phyloP scores from a whole-genome alignment of 805 yeast genomes.

The Cyberlindnera galapagoensis region DNA sequence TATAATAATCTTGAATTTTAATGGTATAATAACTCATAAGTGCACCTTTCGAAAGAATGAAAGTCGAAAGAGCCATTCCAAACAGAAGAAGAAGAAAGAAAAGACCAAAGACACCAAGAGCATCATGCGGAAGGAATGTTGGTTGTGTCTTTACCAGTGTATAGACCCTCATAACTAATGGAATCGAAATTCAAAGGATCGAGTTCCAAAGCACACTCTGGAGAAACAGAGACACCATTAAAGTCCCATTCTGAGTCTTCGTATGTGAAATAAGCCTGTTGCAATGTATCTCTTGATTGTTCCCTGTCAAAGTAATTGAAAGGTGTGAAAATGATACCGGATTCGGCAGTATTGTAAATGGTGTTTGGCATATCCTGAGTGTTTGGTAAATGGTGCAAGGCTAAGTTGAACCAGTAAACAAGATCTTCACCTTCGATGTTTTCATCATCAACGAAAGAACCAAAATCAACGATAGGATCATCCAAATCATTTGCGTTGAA shows the following conservation, averaged over 20 bases:
- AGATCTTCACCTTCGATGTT: conserved; percentile 22
- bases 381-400: conserved; percentile 25
- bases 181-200: conserved; percentile 11
- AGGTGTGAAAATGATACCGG: conserved; percentile 22
- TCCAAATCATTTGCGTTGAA: conserved; percentile 19
- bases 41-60: too few relatives aligned
- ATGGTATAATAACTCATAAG: too few relatives aligned
- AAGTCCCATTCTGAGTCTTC: conserved; percentile 21
- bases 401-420: conserved; percentile 26
- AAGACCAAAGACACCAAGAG: not conserved
- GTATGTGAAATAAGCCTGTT: conserved; percentile 19
- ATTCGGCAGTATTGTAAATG: conserved; percentile 22
- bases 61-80: too few relatives aligned
- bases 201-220: conserved; percentile 15
- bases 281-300: conserved; percentile 21
- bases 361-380: conserved; percentile 27
- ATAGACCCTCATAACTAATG: conserved; percentile 20
- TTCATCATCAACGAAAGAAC: conserved; percentile 23
- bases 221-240: conserved; percentile 15
- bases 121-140: conserved; percentile 19
- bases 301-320: conserved; percentile 24
- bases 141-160: conserved; percentile 19
- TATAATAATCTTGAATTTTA: too few relatives aligned
- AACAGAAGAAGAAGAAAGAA: not conserved
- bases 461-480: conserved; percentile 22